Evolutionary conservation across 139 green algal species (phyloP), one percentile per base, ranked within the genome.

Genomic region (Yamagishiella unicocca): DNA sequence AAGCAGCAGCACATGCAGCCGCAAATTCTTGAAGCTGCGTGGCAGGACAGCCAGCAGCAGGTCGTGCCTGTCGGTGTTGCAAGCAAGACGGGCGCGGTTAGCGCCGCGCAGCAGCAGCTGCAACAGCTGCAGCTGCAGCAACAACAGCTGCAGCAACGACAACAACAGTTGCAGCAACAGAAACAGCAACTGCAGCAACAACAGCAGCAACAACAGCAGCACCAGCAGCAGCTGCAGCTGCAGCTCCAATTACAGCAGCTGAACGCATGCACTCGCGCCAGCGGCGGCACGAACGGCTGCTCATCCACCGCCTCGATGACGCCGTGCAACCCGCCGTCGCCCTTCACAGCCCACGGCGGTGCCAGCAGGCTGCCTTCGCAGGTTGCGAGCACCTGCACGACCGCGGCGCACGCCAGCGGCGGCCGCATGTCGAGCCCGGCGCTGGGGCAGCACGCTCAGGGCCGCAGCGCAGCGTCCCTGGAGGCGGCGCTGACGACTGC

Each of bases 231-330:
- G 70, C 37, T 25, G 21, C 37, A 54, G 5, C 40, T 50, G 33
- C 75, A 54, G 75, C 2, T 68, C 29, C 72, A 80, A 42, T 27
- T 64, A 4, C 53, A 70, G 75, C 50, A 83, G 33, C 37, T 55
- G 3, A 73, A 61, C 55, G 77, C 37, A 10, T 67, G 46, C n/a
- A 76, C 33, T 33, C 31, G 66, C 37, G 7, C 66, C n/a, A 35
- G 66, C 31, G 66, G 31, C 35, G 66, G 33, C 66, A 45, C 33
- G 33, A 45, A 19, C 66, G 66, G 31, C 66, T 33, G 66, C 31
- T 12, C 66, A 12, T 37, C 64, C 25, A 19, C 64, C 25, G 19
- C 33, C 64, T 42, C 64, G 4, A n/a, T n/a, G 64, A 29, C 29
- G 64, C 25, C n/a, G 3, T 37, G 24, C 33, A 72, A 38, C 33